A percentile compares a stretch with the other conserved stretches of the same genome.
These are phyloP conservation scores for Ensete ventricosum DNA, from an alignment of 176 grass and related monocot genomes.

Conservation along the genomic window DNA sequence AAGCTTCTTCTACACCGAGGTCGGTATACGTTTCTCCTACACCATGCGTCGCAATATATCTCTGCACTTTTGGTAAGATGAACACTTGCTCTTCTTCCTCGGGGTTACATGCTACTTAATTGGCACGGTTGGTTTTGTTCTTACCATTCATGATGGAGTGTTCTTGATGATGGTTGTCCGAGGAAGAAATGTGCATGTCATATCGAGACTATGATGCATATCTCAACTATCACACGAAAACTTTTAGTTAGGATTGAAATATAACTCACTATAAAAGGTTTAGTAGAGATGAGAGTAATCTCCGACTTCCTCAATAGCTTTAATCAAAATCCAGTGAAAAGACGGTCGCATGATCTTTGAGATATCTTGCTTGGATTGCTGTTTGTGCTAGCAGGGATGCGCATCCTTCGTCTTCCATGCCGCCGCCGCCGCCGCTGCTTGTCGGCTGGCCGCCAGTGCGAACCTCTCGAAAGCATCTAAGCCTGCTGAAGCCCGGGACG, in stretches of 20 bases:
- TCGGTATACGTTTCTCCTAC: background rate
- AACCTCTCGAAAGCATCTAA: conserved; percentile 34
- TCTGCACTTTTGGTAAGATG: too few species aligned
- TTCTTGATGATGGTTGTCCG: background rate
- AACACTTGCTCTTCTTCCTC: too few species aligned
- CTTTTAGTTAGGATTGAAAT: background rate
- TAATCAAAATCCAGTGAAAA: too few species aligned
- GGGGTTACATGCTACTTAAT: background rate
- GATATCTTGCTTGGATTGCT: too few species aligned
- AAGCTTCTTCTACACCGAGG: conserved; percentile 21
- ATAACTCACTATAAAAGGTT: background rate
- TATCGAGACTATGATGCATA: background rate
- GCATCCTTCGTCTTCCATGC: too few species aligned
- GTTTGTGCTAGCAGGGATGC: too few species aligned
- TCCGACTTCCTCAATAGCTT: too few species aligned
- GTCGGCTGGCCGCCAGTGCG: conserved; percentile 74
- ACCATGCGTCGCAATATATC: too few species aligned
- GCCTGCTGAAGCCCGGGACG: conserved; percentile 1
- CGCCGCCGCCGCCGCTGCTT: background rate
- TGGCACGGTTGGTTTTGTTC: background rate
- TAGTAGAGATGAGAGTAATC: too few species aligned
- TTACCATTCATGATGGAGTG: background rate
- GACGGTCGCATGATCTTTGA: too few species aligned
- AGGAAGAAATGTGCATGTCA: background rate
- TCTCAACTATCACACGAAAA: background rate